Evolutionary conservation across 495 filamentous ascomycete genomes (phyloP).

Genomic region (Articulospora tetracladia): DNA sequence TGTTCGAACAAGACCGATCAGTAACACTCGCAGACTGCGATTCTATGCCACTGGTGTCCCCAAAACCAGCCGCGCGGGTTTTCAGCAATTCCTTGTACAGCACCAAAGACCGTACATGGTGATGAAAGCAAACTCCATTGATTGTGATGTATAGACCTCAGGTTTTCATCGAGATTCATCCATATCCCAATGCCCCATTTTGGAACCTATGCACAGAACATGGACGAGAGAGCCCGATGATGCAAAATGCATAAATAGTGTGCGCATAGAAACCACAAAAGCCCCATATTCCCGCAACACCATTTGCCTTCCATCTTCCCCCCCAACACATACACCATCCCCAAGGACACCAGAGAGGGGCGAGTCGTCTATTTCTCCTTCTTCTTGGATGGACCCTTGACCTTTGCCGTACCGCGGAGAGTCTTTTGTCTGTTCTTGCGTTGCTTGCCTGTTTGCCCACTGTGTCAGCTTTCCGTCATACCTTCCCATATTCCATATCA

Average conservation of each 20-base stretch:
- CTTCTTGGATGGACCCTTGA: constrained; percentile 79
- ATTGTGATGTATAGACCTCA: constrained; percentile 2
- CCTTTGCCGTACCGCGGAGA: constrained; percentile 92
- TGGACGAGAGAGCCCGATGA: constrained; percentile 10
- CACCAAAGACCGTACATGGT: background rate
- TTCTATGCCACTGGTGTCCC: no score
- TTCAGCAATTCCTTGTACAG: background rate
- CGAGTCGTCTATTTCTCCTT: constrained; percentile 45
- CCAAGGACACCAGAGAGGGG: constrained; percentile 16
- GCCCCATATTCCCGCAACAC: constrained; percentile 19
- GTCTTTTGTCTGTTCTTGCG: constrained; percentile 99
- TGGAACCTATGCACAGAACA: background rate
- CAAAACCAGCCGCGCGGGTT: no score
- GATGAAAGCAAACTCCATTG: background rate
- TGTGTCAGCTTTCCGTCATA: constrained; percentile 9
- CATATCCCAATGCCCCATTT: constrained; percentile 17
- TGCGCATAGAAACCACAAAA: constrained; percentile 21
- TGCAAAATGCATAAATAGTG: constrained; percentile 18
- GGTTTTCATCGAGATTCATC: constrained; percentile 3
- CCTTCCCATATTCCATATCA: constrained; percentile 1
- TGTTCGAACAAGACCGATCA: no score
- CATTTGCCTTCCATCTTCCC: constrained; percentile 8
- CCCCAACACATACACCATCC: constrained; percentile 1
- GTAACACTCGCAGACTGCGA: no score
- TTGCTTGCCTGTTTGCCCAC: constrained; percentile 81